Conservation (phyloP, 164 flowering plant genomes). For the Liriodendron chinense region DNA sequence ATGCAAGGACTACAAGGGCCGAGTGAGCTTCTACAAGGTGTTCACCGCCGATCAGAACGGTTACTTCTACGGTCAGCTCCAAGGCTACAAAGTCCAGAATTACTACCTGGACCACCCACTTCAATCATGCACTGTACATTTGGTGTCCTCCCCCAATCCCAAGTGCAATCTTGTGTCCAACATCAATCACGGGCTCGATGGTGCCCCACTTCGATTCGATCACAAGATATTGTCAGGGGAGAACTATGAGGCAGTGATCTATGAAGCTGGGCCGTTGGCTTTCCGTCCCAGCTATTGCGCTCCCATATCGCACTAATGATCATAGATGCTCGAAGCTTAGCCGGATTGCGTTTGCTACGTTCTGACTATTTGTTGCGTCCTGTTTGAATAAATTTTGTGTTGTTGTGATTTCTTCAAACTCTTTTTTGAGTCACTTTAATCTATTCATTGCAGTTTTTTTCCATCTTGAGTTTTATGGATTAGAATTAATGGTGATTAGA, state of each 20-base stretch:
- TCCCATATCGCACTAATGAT: constrained; percentile 23
- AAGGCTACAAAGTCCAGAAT: constrained; percentile 49
- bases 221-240: constrained; percentile 38
- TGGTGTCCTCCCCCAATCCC: constrained; percentile 62
- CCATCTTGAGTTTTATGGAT: too few species aligned
- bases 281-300: constrained; percentile 66
- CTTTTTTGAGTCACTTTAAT: background rate
- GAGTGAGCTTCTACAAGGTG: constrained; percentile 61
- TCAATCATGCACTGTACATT: constrained; percentile 64
- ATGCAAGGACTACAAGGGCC: constrained; percentile 61
- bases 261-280: constrained; percentile 77
- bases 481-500: too few species aligned
- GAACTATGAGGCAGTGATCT: constrained; percentile 62
- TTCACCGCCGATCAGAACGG: constrained; percentile 47
- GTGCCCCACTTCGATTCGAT: constrained; percentile 63
- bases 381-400: background rate
- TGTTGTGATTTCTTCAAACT: background rate
- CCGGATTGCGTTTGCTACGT: background rate
- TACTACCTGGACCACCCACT: constrained; percentile 68
- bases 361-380: background rate
- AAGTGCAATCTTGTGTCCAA: constrained; percentile 59
- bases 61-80: constrained; percentile 65
- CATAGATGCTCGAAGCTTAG: background rate
- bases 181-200: constrained; percentile 52
- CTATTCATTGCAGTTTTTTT: too few species aligned